Evolutionary conservation across 2,329 filamentous ascomycete species (phyloP), one percentile per base, ranked within the genome.

Genomic region (Xylariaceae sp.): DNA sequence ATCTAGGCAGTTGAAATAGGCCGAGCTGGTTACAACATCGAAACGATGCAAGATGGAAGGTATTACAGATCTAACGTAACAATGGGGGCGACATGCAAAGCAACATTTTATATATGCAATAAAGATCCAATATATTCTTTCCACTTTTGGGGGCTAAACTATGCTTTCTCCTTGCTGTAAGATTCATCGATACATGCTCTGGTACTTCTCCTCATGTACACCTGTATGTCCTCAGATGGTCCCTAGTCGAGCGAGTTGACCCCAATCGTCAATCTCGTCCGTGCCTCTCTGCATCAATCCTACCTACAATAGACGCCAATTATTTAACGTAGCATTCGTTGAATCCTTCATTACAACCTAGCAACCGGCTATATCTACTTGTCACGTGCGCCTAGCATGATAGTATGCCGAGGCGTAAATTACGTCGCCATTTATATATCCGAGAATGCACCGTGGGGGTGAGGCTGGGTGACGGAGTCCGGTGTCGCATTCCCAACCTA

Each of bases 41-140:
- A 9, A 14, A n/a, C 19, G 24, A 29, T 21, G 9, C 6, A 23
- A 1, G 31, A 31, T 7, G 24, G 26, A 51, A 40, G 5, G n/a
- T 19, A 29, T 23, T 8, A 40, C 5, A 33, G 39, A 50, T 45
- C 40, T 39, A 34, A 53, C 19, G 40, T 52, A 24, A 26, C 8
- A 51, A 39, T 21, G 19, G 46, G 45, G 45, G 53, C 39, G 11
- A 21, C n/a, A 40, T n/a, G 16, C 19, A 24, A 19, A 19, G 7
- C 17, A 55, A 43, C n/a, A n/a, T n/a, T n/a, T n/a, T 51, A 56
- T 50, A 55, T 50, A 37, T 17, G 41, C 21, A 31, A 17, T 56
- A 19, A 9, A 33, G 26, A 11, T 9, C 34, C 31, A 43, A 51
- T 56, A 46, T 46, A 50, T 52, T 26, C 11, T 17, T 17, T 12